Evolutionary conservation across 352 stramenopile genomes (phyloP), one percentile per base, ranked within the genome.

Genomic region (Pythium pyrilobum): DNA sequence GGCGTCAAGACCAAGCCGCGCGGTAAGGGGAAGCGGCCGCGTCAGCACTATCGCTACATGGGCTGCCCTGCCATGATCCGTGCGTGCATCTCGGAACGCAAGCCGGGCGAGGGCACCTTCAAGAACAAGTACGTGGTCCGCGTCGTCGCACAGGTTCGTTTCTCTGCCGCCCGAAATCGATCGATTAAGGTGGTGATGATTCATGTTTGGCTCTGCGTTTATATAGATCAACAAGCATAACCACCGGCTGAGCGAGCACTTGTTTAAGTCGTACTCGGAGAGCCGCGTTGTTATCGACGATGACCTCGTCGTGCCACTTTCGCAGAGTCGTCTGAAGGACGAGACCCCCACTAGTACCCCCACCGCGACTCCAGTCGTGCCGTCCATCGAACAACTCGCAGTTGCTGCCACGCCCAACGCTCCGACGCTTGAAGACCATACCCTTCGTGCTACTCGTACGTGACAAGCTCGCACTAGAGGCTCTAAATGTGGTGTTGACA

Each of bases 211-310:
- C n/a, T n/a, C n/a, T n/a, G n/a, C n/a, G n/a, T n/a, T n/a, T n/a
- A n/a, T 37, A 55, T 43, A 85, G 72, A 92, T 92, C 47, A 92
- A 92, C 52, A 81, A 85, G 52, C 81, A 92, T 52, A 92, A 92
- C 59, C 81, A 92, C 55, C 74, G 79, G n/a, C 55, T 92, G 46
- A 92, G 81, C 45, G 81, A 92, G 48, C 81, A 92, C 52, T 58
- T 92, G 47, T 92, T 89, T 65, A 92, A 92, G 65, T 92, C 81
- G 47, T 92, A 92, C 62, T 83, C 81, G 38, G 81, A 92, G 45
- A 89, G 73, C 58, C 81, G 81, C n/a, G 81, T 92, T 12, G 81
- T 92, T 39, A 88, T 92, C 57, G 81, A 92, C 38, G 81, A 92
- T 39, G 81, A 92, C 34, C 71, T 92, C 7, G 62, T 88, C 1